These are phyloP conservation scores for Spergularia bocconei DNA, from an alignment of 148 eudicot genomes.

Conservation along the genomic window DNA sequence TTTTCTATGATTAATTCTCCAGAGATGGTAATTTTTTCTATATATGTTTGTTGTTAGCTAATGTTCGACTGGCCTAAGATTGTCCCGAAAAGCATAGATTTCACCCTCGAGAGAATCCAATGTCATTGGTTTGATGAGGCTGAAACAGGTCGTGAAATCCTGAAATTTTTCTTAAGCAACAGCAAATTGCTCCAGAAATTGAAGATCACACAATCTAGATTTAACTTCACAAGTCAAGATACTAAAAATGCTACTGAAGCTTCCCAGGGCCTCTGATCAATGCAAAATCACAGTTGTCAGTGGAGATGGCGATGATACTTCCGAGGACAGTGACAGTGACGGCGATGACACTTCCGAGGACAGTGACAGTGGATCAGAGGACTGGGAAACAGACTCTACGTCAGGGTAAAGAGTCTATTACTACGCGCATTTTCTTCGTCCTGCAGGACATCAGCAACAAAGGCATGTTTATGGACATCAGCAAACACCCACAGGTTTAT, in stretches of 20 bases:
- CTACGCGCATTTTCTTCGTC: too few species aligned
- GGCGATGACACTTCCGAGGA: neutral
- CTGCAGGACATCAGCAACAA: too few species aligned
- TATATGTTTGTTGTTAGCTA: neutral
- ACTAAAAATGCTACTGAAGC: neutral
- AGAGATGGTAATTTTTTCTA: neutral
- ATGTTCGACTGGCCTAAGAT: constrained; percentile 16
- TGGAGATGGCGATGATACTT: neutral
- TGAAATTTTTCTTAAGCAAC: constrained; percentile 5
- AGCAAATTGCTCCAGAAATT: constrained; percentile 3
- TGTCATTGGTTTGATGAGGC: constrained; percentile 13
- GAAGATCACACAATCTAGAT: neutral
- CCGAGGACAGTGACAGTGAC: constrained; percentile 1
- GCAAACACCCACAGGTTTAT: too few species aligned
- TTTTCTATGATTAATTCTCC: too few species aligned
- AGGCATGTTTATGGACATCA: too few species aligned
- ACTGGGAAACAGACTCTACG: neutral
- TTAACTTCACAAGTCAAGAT: neutral
- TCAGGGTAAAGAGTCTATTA: neutral
- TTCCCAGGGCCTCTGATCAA: constrained; percentile 12
- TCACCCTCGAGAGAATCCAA: constrained; percentile 4
- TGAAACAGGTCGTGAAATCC: constrained; percentile 1
- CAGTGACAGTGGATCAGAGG: neutral
- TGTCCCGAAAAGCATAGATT: neutral
- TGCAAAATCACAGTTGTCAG: neutral